A percentile compares a stretch with the other conserved stretches of the same genome.
Conservation (phyloP, 768 basidiomycete species). For the Phlebiopsis gigantea region DNA sequence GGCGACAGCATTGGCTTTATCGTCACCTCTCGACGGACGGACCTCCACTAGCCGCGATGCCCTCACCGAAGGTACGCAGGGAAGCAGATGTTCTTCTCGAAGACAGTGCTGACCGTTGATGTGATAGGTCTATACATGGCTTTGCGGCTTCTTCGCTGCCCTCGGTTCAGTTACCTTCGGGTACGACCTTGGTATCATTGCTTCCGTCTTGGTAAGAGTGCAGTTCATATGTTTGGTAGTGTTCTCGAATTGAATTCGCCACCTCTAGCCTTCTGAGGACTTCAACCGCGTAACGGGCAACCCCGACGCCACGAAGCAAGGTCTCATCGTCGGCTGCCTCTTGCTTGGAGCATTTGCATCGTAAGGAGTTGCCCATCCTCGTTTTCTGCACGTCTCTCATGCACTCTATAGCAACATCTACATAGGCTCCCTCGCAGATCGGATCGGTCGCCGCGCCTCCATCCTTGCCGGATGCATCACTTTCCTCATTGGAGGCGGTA, state of each 20-base stretch:
- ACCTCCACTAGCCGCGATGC: conserved; percentile 23
- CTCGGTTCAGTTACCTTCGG: conserved; percentile 35
- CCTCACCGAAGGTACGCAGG: conserved; percentile 33
- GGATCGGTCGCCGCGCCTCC: conserved; percentile 16
- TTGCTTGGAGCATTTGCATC: conserved; percentile 21
- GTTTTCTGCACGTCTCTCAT: background rate
- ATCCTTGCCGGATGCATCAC: conserved; percentile 21
- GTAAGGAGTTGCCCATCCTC: conserved; percentile 9
- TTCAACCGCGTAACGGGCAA: conserved; percentile 16
- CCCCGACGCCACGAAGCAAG: conserved; percentile 17
- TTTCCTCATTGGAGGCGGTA: conserved; percentile 34
- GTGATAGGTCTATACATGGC: conserved; percentile 39
- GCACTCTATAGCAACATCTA: conserved; percentile 14
- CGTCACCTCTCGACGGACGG: background rate
- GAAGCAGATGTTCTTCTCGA: background rate
- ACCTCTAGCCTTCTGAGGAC: conserved; percentile 15
- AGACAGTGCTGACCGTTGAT: background rate
- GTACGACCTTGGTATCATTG: conserved; percentile 49
- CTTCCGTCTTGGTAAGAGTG: conserved; percentile 33
- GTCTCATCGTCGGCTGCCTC: conserved; percentile 21
- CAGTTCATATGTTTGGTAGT: background rate
- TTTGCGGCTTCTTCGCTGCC: conserved; percentile 44
- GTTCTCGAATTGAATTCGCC: background rate
- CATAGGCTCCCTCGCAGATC: conserved; percentile 18
- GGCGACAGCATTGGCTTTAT: background rate